Evolutionary conservation across 345 rosid genomes (phyloP).

Genomic region (Eucalyptus tenuipes): DNA sequence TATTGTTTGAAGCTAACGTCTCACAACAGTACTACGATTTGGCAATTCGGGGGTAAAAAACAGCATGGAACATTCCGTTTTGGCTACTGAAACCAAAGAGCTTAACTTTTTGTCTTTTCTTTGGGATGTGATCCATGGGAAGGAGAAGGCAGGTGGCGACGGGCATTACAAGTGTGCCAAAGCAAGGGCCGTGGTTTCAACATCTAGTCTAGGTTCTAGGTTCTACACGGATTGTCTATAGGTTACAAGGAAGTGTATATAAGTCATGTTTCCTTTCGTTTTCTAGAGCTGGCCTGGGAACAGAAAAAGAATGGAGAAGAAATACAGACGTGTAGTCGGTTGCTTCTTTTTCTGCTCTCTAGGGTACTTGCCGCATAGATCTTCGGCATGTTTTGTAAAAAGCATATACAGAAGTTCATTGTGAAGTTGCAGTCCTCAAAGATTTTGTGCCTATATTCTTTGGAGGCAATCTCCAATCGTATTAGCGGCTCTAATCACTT

Average conservation of each 20-base stretch:
- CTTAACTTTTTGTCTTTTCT: too few species aligned
- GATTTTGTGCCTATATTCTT: background rate
- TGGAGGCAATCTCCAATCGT: background rate
- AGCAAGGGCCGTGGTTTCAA: background rate
- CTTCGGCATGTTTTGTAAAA: constrained; percentile 9
- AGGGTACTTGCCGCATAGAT: background rate
- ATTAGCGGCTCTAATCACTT: background rate
- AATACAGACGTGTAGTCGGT: background rate
- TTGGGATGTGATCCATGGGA: too few species aligned
- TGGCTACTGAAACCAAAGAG: background rate
- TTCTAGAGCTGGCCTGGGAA: background rate
- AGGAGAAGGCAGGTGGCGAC: background rate
- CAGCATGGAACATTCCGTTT: background rate
- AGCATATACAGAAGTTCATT: background rate
- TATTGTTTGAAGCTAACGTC: background rate
- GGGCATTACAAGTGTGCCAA: background rate
- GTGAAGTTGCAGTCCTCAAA: background rate
- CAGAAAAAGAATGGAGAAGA: background rate
- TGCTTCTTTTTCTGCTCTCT: background rate
- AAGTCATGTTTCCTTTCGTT: background rate
- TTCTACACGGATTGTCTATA: background rate
- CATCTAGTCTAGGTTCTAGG: background rate
- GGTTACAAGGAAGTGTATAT: background rate
- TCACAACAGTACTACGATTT: background rate
- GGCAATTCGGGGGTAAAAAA: background rate